phyloP scores from a whole-genome alignment of 2,329 filamentous ascomycete genomes.

The Mycosphaerella sp. region DNA sequence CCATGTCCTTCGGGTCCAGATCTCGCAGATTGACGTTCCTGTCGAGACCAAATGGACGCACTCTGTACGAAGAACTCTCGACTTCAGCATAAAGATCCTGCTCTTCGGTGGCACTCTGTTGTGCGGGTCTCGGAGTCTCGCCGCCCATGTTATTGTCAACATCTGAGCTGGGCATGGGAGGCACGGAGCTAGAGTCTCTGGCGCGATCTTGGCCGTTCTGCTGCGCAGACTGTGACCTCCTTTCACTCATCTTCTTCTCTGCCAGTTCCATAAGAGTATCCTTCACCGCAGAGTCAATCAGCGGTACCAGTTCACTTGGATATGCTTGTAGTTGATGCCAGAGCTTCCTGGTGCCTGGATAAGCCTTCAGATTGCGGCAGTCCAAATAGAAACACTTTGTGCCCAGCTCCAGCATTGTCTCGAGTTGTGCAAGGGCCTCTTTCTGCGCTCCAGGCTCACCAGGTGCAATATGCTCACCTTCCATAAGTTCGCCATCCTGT shows the following conservation, averaged over 20 bases:
- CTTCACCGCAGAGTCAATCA: slow-evolving; percentile 93
- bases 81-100: slow-evolving; percentile 73
- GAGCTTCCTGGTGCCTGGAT: slow-evolving; percentile 84
- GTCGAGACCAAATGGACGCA: slow-evolving; percentile 84
- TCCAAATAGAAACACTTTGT: slow-evolving; percentile 82
- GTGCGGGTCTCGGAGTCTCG: slow-evolving; percentile 33
- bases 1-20: slow-evolving; percentile 91
- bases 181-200: slow-evolving; percentile 60
- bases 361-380: slow-evolving; percentile 80
- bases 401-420: slow-evolving; percentile 85
- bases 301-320: slow-evolving; percentile 88
- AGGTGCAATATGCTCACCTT: slow-evolving; percentile 59
- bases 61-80: slow-evolving; percentile 71
- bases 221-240: slow-evolving; percentile 39
- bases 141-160: slow-evolving; percentile 40
- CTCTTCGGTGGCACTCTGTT: slow-evolving; percentile 36
- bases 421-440: slow-evolving; percentile 73
- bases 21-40: slow-evolving; percentile 85
- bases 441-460: slow-evolving; percentile 67
- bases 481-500: slow-evolving; percentile 73
- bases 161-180: slow-evolving; percentile 75
- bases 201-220: slow-evolving; percentile 31
- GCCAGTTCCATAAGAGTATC: slow-evolving; percentile 90
- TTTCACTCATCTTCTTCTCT: slow-evolving; percentile 66
- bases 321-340: slow-evolving; percentile 95